Percentiles rank a stretch among this genome's conserved stretches.
phyloP scores from a whole-genome alignment of 768 basidiomycete species.

The Pleurotus salmoneostramineus region DNA sequence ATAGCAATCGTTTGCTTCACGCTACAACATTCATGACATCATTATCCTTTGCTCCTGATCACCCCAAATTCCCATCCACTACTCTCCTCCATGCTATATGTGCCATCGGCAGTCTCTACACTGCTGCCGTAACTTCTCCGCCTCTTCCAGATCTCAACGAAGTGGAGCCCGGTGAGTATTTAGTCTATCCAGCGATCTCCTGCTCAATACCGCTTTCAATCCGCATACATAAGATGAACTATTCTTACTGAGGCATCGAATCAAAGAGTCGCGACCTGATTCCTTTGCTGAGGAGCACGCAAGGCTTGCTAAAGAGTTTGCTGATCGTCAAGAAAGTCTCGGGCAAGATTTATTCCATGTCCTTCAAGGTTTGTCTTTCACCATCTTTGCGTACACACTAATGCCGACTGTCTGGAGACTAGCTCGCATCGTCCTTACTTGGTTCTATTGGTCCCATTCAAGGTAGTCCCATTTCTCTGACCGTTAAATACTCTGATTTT shows the following conservation, averaged over 20 bases:
- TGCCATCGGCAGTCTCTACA: slow-evolving; percentile 74
- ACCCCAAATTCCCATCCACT: slow-evolving; percentile 68
- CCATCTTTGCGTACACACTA: background rate
- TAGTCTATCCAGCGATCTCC: background rate
- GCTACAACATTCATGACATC: slow-evolving; percentile 58
- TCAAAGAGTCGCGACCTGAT: slow-evolving; percentile 43
- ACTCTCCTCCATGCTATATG: slow-evolving; percentile 85
- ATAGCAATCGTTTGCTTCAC: slow-evolving; percentile 70
- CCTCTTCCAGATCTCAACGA: slow-evolving; percentile 48
- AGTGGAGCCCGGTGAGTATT: slow-evolving; percentile 37
- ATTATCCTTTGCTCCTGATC: slow-evolving; percentile 59
- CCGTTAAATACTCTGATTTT: background rate
- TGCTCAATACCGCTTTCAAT: slow-evolving; percentile 1
- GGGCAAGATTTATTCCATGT: slow-evolving; percentile 56
- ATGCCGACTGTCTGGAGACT: background rate
- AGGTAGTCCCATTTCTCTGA: slow-evolving; percentile 34
- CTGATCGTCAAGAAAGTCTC: slow-evolving; percentile 41
- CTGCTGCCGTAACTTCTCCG: slow-evolving; percentile 58
- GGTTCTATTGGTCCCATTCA: slow-evolving; percentile 75
- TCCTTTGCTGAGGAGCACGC: slow-evolving; percentile 69
- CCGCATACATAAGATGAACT: slow-evolving; percentile 40
- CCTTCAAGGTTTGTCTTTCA: slow-evolving; percentile 49
- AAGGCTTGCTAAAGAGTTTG: slow-evolving; percentile 45
- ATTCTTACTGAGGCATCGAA: slow-evolving; percentile 42
- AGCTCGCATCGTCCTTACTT: slow-evolving; percentile 63